phyloP scores from a whole-genome alignment of 176 grass and related monocot species.

The Poa annua region DNA sequence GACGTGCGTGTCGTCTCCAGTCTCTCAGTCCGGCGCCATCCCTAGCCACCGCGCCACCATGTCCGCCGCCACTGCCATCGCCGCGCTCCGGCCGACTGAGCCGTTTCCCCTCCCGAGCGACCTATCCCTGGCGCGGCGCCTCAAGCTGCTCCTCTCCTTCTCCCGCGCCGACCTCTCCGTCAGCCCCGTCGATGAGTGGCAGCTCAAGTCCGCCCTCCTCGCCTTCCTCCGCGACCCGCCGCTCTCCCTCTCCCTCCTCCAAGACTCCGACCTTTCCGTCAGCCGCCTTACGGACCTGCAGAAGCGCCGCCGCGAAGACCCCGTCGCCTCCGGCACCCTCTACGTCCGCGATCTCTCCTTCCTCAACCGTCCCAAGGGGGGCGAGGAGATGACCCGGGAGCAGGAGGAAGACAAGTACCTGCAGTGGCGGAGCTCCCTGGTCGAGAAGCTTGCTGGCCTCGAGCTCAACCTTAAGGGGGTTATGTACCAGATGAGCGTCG shows the following conservation, averaged over 20 bases:
- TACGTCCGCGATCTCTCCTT: conserved; percentile 76
- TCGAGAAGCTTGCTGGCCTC: conserved; percentile 72
- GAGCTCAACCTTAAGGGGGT: conserved; percentile 86
- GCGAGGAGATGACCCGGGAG: conserved; percentile 46
- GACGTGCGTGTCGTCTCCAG: neutral
- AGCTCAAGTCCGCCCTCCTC: conserved; percentile 75
- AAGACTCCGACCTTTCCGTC: conserved; percentile 66
- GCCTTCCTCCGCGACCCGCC: conserved; percentile 69
- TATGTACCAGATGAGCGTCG: conserved; percentile 76
- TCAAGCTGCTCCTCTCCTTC: conserved; percentile 87
- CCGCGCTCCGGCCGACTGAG: conserved; percentile 51
- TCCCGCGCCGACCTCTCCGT: conserved; percentile 76
- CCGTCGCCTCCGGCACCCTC: conserved; percentile 78
- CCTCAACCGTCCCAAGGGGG: conserved; percentile 40
- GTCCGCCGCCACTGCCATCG: conserved; percentile 32
- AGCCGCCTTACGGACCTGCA: conserved; percentile 70
- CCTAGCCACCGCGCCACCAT: conserved; percentile 39
- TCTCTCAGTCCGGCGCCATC: conserved; percentile 13
- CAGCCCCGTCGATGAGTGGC: conserved; percentile 88
- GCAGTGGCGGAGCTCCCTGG: conserved; percentile 66
- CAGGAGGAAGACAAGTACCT: conserved; percentile 59
- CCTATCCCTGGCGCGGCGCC: conserved; percentile 65
- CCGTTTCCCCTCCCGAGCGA: conserved; percentile 53
- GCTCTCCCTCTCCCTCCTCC: conserved; percentile 56
- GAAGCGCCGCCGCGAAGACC: conserved; percentile 79